A percentile compares a stretch with the other conserved stretches of the same genome.
Conservation (phyloP, 345 rosid species). For the Firmiana major region DNA sequence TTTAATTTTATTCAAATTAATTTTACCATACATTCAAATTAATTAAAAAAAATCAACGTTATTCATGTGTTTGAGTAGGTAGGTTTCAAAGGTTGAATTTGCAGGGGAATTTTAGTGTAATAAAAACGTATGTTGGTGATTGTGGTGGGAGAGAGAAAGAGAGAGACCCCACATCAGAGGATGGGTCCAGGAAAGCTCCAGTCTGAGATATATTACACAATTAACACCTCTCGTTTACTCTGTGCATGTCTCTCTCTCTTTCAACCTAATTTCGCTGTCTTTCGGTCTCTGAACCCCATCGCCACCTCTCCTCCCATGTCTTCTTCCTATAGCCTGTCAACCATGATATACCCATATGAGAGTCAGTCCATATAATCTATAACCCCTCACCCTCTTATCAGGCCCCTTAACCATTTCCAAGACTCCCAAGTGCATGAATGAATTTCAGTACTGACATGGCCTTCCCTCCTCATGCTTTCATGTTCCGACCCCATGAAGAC, state of each 20-base stretch:
- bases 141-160: conserved; percentile 17
- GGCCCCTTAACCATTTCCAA: neutral
- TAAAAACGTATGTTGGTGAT: conserved; percentile 18
- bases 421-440: conserved; percentile 15
- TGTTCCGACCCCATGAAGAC: conserved; percentile 66
- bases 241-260: conserved; percentile 21
- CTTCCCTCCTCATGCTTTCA: conserved; percentile 64
- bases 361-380: conserved; percentile 15
- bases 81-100: neutral
- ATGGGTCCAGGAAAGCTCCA: conserved; percentile 47
- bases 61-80: neutral
- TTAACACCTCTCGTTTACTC: conserved; percentile 26
- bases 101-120: neutral
- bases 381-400: neutral
- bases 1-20: too few species aligned
- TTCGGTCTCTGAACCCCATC: conserved; percentile 32
- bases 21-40: too few species aligned
- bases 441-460: conserved; percentile 39
- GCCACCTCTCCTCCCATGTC: conserved; percentile 22
- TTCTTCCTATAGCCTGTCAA: conserved; percentile 29
- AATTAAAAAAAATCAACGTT: too few species aligned
- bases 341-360: conserved; percentile 26
- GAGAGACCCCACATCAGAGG: conserved; percentile 24
- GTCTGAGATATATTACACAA: conserved; percentile 28
- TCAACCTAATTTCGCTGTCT: conserved; percentile 33